Base-by-base conservation (phyloP, 257 asterid genomes). In the Solanum etuberosum region DNA sequence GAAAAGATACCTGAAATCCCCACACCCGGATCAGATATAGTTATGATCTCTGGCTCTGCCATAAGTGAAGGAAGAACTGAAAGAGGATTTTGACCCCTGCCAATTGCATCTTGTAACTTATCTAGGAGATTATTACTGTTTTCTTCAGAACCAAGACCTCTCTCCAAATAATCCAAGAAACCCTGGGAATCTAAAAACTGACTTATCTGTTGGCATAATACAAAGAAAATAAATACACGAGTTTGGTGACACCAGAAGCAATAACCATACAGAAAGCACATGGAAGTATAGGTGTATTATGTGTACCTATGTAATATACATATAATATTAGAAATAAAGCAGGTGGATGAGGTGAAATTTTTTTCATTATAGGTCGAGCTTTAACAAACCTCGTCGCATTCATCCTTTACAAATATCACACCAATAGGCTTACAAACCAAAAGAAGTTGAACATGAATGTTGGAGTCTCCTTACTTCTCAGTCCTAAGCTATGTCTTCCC, bases 151-250 rank as follows among this genome's bases (percentile, higher is more conserved):
- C 98, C 98, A 73, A 92, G 93, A 87, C 97, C 98, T 92, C 98
- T 93, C 92, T 94, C 99, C 92, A 96, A 90, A 92, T 93, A 95
- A 92, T 96, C 98, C 73, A 96, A 89, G 96, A 96, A 95, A 76
- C 99, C 99, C 88, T 94, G 98, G 89, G 99, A 92, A 15, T 95
- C 98, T 86, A 96, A 87, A 89, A 96, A 96, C 90, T 96, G 98
- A 89, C 94, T 92, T 86, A 96, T 96, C 98, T 96, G 98, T 89
- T 88, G 84, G 68, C 70, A 81, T 86, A 85, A 87, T 48, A 87
- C 90, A 82, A 43, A 83, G 88, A 91, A 86, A 46, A 86, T 32
- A 88, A 63, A 63, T 42, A 68, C 31, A 31, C 70, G 2, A 72
- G 37, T 40, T 63, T 25, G 86, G 71, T 85, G 78, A 85, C 46